Evolutionary conservation across 1,284 basidiomycete genomes (phyloP), one percentile per base, ranked within the genome.

Genomic region (Trametes versicolor): DNA sequence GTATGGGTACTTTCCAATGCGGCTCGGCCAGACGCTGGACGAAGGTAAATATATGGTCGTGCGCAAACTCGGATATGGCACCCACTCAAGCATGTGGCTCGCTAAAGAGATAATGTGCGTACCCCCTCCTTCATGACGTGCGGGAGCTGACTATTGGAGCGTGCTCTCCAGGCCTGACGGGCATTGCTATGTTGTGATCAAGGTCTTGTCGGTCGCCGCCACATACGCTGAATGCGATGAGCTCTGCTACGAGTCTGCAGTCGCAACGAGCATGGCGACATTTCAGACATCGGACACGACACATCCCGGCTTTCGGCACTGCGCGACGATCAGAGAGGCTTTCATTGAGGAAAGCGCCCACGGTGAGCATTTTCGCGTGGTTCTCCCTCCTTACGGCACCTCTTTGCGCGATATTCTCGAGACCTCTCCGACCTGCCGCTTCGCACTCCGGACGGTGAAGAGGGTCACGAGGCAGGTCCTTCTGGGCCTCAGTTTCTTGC

Each of bases 101-200:
- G n/a, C n/a, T n/a, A n/a, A n/a, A n/a, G n/a, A n/a, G n/a, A n/a
- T n/a, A n/a, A n/a, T n/a, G n/a, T n/a, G n/a, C n/a, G n/a, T n/a
- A n/a, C n/a, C n/a, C n/a, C n/a, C n/a, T n/a, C n/a, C n/a, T n/a
- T n/a, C n/a, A n/a, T n/a, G n/a, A n/a, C n/a, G n/a, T n/a, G n/a
- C n/a, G n/a, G n/a, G n/a, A n/a, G n/a, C n/a, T n/a, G n/a, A n/a
- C n/a, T n/a, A n/a, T n/a, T n/a, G n/a, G n/a, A n/a, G n/a, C n/a
- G n/a, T n/a, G n/a, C n/a, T n/a, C n/a, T n/a, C n/a, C n/a, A n/a
- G n/a, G n/a, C n/a, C n/a, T n/a, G n/a, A 27, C 7, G 39, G 23
- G n/a, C 32, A 55, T 12, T 23, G 21, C 10, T 55, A 55, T 29
- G 53, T 55, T 8, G 53, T 25, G 15, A 8, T 55, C 37, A 55